Evolutionary conservation across 768 basidiomycete species (phyloP).

Genomic region (Leccinellum rugosiceps): DNA sequence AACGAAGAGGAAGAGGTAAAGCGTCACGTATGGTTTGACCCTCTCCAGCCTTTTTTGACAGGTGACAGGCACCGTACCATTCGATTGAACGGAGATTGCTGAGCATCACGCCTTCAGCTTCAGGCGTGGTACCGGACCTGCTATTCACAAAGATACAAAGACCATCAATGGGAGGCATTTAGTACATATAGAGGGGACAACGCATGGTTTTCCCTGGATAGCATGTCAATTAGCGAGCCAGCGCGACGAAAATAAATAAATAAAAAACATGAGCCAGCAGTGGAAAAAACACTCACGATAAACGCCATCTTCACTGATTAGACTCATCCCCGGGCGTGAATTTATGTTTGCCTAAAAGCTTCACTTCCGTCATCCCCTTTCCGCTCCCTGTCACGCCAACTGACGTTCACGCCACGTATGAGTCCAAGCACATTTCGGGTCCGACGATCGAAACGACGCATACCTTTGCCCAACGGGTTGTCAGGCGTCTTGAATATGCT

Average conservation of each 20-base stretch:
- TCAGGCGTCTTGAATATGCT: slow-evolving; percentile 96
- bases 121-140: slow-evolving; percentile 19
- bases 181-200: slow-evolving; percentile 21
- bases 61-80: slow-evolving; percentile 10
- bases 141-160: slow-evolving; percentile 25
- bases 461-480: slow-evolving; percentile 83
- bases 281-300: slow-evolving; percentile 6
- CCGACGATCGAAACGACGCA: slow-evolving; percentile 28
- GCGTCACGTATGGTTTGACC: slow-evolving; percentile 24
- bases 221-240: slow-evolving; percentile 9
- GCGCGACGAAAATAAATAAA: neutral
- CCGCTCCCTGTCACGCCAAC: slow-evolving; percentile 92
- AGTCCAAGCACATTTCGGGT: slow-evolving; percentile 4
- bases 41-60: slow-evolving; percentile 13
- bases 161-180: slow-evolving; percentile 20
- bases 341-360: slow-evolving; percentile 70
- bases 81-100: slow-evolving; percentile 7
- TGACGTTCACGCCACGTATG: slow-evolving; percentile 29
- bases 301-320: slow-evolving; percentile 20
- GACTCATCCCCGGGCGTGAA: slow-evolving; percentile 54
- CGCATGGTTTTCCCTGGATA: slow-evolving; percentile 15
- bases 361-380: slow-evolving; percentile 81
- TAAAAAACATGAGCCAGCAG: neutral
- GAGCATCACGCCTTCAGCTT: slow-evolving; percentile 9
- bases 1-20: slow-evolving; percentile 17